Evolutionary conservation across 306 rosid genomes (phyloP), one percentile per base, ranked within the genome.

Genomic region (Vigna nakashimae): DNA sequence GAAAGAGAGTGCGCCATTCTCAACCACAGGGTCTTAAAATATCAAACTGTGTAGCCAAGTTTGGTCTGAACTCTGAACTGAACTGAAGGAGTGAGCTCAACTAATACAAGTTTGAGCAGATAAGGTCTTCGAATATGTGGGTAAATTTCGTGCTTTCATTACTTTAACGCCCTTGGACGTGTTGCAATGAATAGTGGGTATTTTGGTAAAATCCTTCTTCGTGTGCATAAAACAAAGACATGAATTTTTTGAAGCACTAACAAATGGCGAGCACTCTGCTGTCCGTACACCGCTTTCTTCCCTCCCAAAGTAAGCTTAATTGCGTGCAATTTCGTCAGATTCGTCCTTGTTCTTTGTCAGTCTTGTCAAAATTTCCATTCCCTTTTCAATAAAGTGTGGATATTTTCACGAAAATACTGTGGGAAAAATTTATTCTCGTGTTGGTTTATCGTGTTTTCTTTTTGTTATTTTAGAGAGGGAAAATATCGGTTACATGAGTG

Each of bases 241-340:
- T 16, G 49, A 30, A 51, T 73, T 78, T 48, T 79, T 26, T 42
- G 65, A 57, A 28, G 2, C 50, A 18, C 10, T 74, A 69, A 72
- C 82, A 69, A 83, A 92, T 92, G 98, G 95, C 89, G 12, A 83
- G 87, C 86, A 46, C 91, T 86, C 85, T 89, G 84, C 73, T 92
- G 84, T 82, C 90, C 58, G 73, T 82, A 71, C 86, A 89, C 79
- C 74, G 60, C 32, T 72, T 84, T 86, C 81, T 88, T 77, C 83
- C 90, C 71, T 82, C 65, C 20, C 93, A 65, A 50, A 87, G 98
- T 95, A 88, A 77, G 90, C 75, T n/a, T 40, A 18, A 48, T 69
- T 64, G 17, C 70, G 62, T 49, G 32, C 24, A 58, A n/a, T 77
- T 87, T 68, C 28, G 32, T 24, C 38, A 28, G 36, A 57, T 71